Evolutionary conservation across 345 rosid species (phyloP).

Genomic region (Hibiscus syriacus): DNA sequence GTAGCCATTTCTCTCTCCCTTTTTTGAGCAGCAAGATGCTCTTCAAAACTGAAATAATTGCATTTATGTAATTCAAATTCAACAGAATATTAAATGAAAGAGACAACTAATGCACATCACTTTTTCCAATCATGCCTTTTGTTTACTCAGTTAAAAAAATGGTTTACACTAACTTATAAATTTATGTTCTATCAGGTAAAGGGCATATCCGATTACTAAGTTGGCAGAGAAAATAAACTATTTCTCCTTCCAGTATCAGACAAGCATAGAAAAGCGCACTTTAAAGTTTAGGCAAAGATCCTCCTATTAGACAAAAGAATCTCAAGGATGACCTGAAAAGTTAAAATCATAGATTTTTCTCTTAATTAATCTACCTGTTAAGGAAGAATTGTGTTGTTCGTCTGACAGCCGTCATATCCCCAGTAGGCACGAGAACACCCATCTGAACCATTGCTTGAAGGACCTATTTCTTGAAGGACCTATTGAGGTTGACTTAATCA

Average conservation of each 20-base stretch:
- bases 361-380: slow-evolving; percentile 47
- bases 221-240: background rate
- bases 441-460: slow-evolving; percentile 94
- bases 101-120: background rate
- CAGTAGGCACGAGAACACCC: slow-evolving; percentile 99
- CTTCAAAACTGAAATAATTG: slow-evolving; percentile 65
- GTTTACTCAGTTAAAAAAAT: background rate
- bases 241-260: no score
- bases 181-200: background rate
- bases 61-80: slow-evolving; percentile 4
- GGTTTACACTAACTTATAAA: background rate
- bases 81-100: background rate
- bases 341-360: background rate
- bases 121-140: background rate
- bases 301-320: no score
- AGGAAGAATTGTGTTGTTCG: slow-evolving; percentile 93
- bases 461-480: no score
- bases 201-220: background rate
- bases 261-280: no score
- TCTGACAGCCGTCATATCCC: slow-evolving; percentile 93
- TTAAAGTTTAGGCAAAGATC: no score
- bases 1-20: slow-evolving; percentile 76
- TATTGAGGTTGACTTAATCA: slow-evolving; percentile 14
- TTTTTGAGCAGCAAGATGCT: slow-evolving; percentile 88
- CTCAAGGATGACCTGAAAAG: no score